Conservation (phyloP, 2,329 filamentous ascomycete species). For the Myrmaecium sp. region DNA sequence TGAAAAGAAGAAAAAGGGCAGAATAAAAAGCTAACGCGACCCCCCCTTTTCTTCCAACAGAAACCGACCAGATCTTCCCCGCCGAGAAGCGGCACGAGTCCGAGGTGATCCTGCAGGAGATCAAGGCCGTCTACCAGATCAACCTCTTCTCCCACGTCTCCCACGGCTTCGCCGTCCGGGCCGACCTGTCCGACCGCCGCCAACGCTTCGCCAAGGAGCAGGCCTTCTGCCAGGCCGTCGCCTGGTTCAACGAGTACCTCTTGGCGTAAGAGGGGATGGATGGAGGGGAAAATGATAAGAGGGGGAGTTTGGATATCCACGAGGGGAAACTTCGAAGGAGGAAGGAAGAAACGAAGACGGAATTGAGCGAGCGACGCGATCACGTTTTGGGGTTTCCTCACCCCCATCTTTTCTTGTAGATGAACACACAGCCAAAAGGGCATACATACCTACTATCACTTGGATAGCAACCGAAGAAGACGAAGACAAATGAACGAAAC, state of each 20-base stretch:
- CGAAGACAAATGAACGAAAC: too few relatives aligned
- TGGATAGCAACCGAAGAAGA: too few relatives aligned
- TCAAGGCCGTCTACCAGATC: slow-evolving; percentile 52
- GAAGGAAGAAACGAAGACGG: too few relatives aligned
- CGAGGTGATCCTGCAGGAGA: slow-evolving; percentile 41
- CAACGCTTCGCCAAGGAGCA: slow-evolving; percentile 61
- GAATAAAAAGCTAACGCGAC: not conserved
- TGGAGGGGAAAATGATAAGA: too few relatives aligned
- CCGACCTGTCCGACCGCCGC: slow-evolving; percentile 39
- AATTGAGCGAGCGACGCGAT: too few relatives aligned
- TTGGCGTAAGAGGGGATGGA: too few relatives aligned
- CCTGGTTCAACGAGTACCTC: slow-evolving; percentile 57
- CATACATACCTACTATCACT: too few relatives aligned
- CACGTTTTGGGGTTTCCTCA: too few relatives aligned
- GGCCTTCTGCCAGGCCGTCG: slow-evolving; percentile 60
- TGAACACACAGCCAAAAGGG: too few relatives aligned
- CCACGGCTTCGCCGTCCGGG: slow-evolving; percentile 62
- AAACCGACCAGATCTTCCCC: slow-evolving; percentile 44
- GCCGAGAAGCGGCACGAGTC: slow-evolving; percentile 36
- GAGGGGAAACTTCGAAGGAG: too few relatives aligned
- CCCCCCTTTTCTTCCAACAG: slow-evolving; percentile 13
- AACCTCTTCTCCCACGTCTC: slow-evolving; percentile 53
- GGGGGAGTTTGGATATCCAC: too few relatives aligned
- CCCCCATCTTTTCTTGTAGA: too few relatives aligned
- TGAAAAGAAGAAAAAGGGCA: slow-evolving; percentile 3